Percentiles rank a stretch among this genome's conserved stretches.
These are phyloP conservation scores for Ceratocystis cacaofunesta DNA, from an alignment of 2,329 filamentous ascomycete genomes.

Conservation along the genomic window DNA sequence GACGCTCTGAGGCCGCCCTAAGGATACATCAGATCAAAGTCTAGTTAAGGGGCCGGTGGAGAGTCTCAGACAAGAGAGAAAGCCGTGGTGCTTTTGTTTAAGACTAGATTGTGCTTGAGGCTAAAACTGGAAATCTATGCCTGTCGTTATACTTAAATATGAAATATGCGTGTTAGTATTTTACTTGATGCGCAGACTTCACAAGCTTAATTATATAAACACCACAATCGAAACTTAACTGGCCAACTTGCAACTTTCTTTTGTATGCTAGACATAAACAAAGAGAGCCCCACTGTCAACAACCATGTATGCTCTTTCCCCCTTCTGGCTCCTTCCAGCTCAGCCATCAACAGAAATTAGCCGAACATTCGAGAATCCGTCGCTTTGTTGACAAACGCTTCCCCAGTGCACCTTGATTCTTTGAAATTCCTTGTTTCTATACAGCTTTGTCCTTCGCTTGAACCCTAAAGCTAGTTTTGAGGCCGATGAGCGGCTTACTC, in stretches of 20 bases:
- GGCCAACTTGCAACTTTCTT: background rate
- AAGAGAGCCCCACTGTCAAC: background rate
- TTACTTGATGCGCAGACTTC: too few relatives aligned
- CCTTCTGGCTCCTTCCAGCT: background rate
- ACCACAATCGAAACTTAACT: background rate
- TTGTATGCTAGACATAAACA: background rate
- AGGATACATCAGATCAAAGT: background rate
- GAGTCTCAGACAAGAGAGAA: background rate
- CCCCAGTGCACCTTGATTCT: background rate
- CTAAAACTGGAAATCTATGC: background rate
- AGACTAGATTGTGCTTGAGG: background rate
- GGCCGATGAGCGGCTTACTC: background rate
- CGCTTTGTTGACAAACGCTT: background rate
- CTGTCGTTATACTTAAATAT: background rate
- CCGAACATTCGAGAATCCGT: slow-evolving; percentile 13
- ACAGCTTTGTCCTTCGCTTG: background rate
- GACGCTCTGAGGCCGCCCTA: background rate
- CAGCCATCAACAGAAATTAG: background rate
- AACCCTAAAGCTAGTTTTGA: background rate
- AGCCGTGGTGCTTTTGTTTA: background rate
- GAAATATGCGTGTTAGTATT: too few relatives aligned
- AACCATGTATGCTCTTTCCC: background rate
- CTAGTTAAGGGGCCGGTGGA: background rate
- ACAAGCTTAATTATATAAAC: too few relatives aligned
- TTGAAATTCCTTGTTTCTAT: background rate